Base-by-base conservation (phyloP, 2,329 filamentous ascomycete species). In the Xylariaceae sp. region DNA sequence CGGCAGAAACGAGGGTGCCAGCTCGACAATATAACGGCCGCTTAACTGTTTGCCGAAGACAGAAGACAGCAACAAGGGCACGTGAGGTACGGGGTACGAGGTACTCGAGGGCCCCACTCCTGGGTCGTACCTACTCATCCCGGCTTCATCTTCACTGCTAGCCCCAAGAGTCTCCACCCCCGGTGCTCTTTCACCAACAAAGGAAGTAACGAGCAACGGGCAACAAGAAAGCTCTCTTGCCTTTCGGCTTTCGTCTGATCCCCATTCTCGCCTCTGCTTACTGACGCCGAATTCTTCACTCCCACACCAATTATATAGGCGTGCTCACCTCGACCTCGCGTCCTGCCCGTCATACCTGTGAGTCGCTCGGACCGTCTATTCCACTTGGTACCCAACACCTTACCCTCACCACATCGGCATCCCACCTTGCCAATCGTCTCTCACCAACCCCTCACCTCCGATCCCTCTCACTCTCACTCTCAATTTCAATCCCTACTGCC, bases 371-470 rank as follows among this genome's bases (percentile, higher is more conserved):
- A 45, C 11, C n/a, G n/a, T n/a, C 42, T 45, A 45, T 45, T 45
- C 42, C 49, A 56, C 47, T 52, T 51, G 51, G 42, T 35, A 50
- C 53, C 58, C 50, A 50, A 51, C 17, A 30, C 58, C 51, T 53
- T 30, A 2, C 56, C 60, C 47, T 53, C 56, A 45, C 34, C 47
- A 10, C 56, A 49, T 49, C 17, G 15, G 5, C 61, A 54, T 45
- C 52, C 51, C 51, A 49, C 56, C 30, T 44, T 15, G 13, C 57
- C 53, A 48, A 50, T 61, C 59, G 54, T 15, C 53, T 53, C 37
- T 30, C 17, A 37, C 50, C 15, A 39, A 62, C 55, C 61, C 61
- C 58, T 58, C 55, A 54, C 55, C 49, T 51, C 23, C 23, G 23
- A 30, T 30, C 23, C 23, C 23, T 30, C 23, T 30, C 23, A 30